Evolutionary conservation across 352 stramenopile genomes (phyloP), one percentile per base, ranked within the genome.

Genomic region (Saprolegnia parasitica): DNA sequence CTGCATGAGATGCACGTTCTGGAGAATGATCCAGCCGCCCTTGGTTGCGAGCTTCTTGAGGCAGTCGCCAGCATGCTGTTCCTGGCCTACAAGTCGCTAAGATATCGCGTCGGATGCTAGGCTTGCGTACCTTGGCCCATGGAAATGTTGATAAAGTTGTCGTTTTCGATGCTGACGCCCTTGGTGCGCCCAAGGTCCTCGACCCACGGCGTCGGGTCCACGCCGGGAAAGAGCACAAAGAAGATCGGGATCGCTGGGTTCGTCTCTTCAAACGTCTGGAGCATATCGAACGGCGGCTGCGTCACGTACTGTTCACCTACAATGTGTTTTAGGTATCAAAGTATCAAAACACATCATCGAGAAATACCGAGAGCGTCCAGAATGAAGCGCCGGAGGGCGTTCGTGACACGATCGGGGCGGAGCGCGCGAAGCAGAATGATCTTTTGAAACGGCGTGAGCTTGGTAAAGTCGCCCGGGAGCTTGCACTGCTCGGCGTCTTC

Each of bases 111-210:
- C 29, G 29, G 29, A 35, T 5, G 29, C 29, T 35, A 35, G 29
- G 29, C 29, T 5, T 18, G 11, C 24, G 16, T 60, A 60, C 52
- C 52, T 71, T 96, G 86, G 0, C 86, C 86, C 86, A 96, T 96
- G 5, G 91, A 92, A 77, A 97, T 98, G 74, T 98, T 98, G 74
- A 98, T 95, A 56, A 98, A 98, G 56, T 97, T 98, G 71, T 93
- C 89, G 65, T 92, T 94, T 64, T 98, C 95, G 5, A 91, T 67
- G 55, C 86, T 96, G 37, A 98, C 92, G n/a, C 85, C 89, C 54
- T 91, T 91, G 6, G 81, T 76, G 55, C 76, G 78, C 5, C 92
- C 93, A 21, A 98, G 81, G 32, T 89, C 91, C 68, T 98, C 93
- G 23, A 98, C 93, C 93, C 91, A 98, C 50, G 91, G 90, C 11